Evolutionary conservation across 805 yeast species (phyloP).

Genomic region (Jamesozyma spencerorum): DNA sequence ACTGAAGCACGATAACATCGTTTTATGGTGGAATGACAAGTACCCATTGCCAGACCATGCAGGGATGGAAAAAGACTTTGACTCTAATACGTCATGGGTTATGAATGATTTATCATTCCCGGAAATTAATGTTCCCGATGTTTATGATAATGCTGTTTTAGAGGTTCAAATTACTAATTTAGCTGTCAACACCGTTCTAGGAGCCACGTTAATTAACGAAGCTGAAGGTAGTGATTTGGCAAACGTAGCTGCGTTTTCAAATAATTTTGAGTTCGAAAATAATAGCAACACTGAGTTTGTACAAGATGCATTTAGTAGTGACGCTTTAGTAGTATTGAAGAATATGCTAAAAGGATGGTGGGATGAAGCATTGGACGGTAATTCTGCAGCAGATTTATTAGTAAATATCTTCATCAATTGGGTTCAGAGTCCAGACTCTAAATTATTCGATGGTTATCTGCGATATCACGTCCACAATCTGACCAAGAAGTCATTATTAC

Average conservation of each 20-base stretch:
- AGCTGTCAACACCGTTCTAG: constrained; percentile 75
- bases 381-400: constrained; percentile 70
- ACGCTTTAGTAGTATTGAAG: constrained; percentile 63
- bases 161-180: constrained; percentile 74
- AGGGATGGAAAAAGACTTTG: constrained; percentile 61
- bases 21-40: constrained; percentile 88
- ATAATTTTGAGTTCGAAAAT: constrained; percentile 1
- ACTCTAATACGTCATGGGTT: constrained; percentile 29
- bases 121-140: constrained; percentile 63
- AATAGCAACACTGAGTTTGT: constrained; percentile 38
- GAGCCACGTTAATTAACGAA: constrained; percentile 75
- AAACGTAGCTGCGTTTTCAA: constrained; percentile 32
- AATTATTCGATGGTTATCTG: constrained; percentile 64
- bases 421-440: constrained; percentile 72
- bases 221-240: constrained; percentile 79
- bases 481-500: constrained; percentile 72
- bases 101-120: constrained; percentile 61
- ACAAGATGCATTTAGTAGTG: constrained; percentile 72
- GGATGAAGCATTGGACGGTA: constrained; percentile 71
- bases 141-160: constrained; percentile 66
- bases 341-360: constrained; percentile 82
- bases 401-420: constrained; percentile 74
- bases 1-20: constrained; percentile 51
- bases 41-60: constrained; percentile 74
- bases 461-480: constrained; percentile 83